Evolutionary conservation across 768 basidiomycete genomes (phyloP), one percentile per base, ranked within the genome.

Genomic region (Mrakia frigida): DNA sequence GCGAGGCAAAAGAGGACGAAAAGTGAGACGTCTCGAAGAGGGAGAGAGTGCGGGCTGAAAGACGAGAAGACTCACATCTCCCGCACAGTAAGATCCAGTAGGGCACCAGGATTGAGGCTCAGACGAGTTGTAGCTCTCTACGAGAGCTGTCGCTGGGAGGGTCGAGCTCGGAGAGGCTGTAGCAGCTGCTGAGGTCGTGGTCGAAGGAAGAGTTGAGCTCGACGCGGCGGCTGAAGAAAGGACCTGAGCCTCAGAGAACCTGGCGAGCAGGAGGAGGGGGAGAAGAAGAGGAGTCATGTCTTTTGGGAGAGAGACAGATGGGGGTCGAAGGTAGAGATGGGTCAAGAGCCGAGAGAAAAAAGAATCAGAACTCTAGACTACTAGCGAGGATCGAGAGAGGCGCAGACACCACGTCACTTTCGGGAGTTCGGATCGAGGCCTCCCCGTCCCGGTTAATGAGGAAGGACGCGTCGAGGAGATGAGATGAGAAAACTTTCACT

Each of bases 31-130:
- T n/a, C n/a, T n/a, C 70, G 41, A 25, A 53, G 9, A 18, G 28
- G 33, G 70, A 72, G 70, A 75, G 7, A 41, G 68, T 46, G 3
- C 63, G 63, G n/a, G 41, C 6, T 28, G 37, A 56, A 11, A 61
- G 25, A 46, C 18, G 31, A 43, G n/a, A 41, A 37, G 1, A 86
- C 89, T 77, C 81, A 92, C 92, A 35, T 86, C 74, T 50, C 93
- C 93, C 2, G 92, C 86, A 81, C 92, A 94, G 84, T 92, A 94
- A 73, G 94, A 92, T 72, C 90, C 83, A 65, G 87, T 87, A 0
- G 87, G 86, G 81, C 92, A 93, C 92, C 92, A 93, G 61, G 86
- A 83, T 83, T 93, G 92, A 21, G 56, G 18, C 3, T 33, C n/a
- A 3, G 70, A 43, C 5, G 52, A 35, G 11, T 33, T 52, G 21